A percentile compares a stretch with the other conserved stretches of the same genome.
Conservation (phyloP, 495 filamentous ascomycete genomes). For the Neurospora sp. region DNA sequence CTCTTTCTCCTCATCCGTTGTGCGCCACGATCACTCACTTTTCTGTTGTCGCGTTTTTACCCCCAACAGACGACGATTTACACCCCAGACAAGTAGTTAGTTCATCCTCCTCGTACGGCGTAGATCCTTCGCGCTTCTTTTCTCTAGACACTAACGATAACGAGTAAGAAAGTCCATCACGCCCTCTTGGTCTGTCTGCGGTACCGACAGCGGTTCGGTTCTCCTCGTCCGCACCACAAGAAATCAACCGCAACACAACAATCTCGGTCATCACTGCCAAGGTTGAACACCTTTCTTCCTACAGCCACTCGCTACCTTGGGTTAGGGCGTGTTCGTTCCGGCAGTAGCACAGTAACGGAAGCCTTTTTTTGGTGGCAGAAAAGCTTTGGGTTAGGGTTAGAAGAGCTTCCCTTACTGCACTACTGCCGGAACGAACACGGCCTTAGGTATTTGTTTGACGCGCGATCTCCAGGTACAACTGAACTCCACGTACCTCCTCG, state of each 20-base stretch:
- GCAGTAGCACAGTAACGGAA: too few species aligned
- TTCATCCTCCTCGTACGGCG: background rate
- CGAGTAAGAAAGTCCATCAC: too few species aligned
- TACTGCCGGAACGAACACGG: too few species aligned
- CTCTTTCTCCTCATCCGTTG: background rate
- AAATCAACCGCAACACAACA: background rate
- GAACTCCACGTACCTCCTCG: too few species aligned
- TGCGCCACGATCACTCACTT: background rate
- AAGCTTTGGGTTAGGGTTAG: too few species aligned
- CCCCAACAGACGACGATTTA: background rate
- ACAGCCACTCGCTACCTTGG: too few species aligned
- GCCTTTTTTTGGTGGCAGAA: too few species aligned
- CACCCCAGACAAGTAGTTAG: background rate
- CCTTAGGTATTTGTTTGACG: too few species aligned
- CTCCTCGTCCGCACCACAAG: background rate
- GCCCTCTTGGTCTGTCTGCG: background rate
- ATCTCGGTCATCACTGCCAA: background rate
- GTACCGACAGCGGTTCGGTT: background rate
- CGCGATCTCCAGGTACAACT: too few species aligned
- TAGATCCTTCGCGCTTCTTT: too few species aligned
- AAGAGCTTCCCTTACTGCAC: too few species aligned
- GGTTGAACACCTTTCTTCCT: background rate
- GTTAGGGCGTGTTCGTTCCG: too few species aligned
- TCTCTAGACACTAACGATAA: accelerated
- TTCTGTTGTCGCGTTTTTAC: background rate